Base-by-base conservation (phyloP, 495 filamentous ascomycete species). In the Neurospora sp. region DNA sequence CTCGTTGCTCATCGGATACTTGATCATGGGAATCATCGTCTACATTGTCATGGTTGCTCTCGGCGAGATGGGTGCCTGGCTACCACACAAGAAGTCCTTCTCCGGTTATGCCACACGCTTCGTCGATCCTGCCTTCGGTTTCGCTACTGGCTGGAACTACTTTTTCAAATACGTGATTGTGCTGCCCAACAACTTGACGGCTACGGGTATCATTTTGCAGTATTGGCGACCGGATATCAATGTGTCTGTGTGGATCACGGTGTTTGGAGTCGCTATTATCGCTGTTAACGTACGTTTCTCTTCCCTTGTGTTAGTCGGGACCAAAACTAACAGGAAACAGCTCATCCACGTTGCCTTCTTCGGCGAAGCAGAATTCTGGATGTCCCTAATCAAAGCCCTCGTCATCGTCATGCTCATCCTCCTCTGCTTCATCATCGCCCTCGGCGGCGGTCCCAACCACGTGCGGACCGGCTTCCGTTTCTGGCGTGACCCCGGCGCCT, bases 321-420 rank as follows among this genome's bases (percentile, higher is more conserved):
- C 2, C 20, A 27, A 20, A 35, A 11, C 71, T 74, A 37, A 74
- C 39, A 4, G 20, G 6, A 10, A n/a, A 31, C 73, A 80, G 80
- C 69, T 82, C 27, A 79, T 92, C 68, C 83, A 85, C 68, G 89
- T 95, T 12, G 77, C 78, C 4, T 91, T 91, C 82, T 94, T 93
- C 73, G 92, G 92, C 46, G 92, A 95, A 81, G 88, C 92, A 73
- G 92, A 95, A 77, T 95, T 94, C 80, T 93, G 91, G 91, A 88
- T 94, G 68, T 91, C 88, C 3, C 83, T 84, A 44, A 81, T 91
- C 80, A 94, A 94, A 77, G 86, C 93, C 4, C 66, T 92, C 14
- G 87, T 91, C 41, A 92, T 94, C 76, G 73, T 91, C 66, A 91
- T 87, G 41, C 82, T 92, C 27, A 86, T 89, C 72, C 83, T 93